phyloP scores from a whole-genome alignment of 257 asterid genomes.

The Ocimum tenuiflorum region DNA sequence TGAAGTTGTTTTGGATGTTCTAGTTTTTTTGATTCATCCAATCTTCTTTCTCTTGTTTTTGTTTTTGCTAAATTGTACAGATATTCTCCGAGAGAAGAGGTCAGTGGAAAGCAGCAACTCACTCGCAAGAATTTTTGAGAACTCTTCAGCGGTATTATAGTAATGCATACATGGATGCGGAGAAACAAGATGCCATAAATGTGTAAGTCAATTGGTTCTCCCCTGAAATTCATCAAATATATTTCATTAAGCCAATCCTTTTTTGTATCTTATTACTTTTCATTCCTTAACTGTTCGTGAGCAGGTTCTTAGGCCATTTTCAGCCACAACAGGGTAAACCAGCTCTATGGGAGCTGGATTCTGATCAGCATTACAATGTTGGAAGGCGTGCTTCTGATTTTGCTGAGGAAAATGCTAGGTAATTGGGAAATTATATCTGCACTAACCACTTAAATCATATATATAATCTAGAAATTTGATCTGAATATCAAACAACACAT shows the following conservation, averaged over 20 bases:
- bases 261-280: too few relatives aligned
- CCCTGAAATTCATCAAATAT: not conserved
- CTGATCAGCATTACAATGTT: conserved; percentile 68
- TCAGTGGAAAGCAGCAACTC: conserved; percentile 93
- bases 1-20: not conserved
- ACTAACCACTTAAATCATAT: not conserved
- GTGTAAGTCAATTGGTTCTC: conserved; percentile 47
- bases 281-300: conserved; percentile 17
- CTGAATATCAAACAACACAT: not conserved
- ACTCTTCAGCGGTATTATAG: conserved; percentile 77
- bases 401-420: conserved; percentile 54
- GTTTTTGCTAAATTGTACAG: conserved; percentile 33
- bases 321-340: conserved; percentile 84
- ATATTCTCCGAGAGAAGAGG: conserved; percentile 90
- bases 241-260: not conserved
- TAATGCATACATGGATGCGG: conserved; percentile 85
- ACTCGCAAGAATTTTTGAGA: conserved; percentile 75
- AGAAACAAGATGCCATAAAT: conserved; percentile 89
- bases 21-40: not conserved
- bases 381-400: conserved; percentile 54
- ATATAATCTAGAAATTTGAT: not conserved
- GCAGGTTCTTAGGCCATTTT: conserved; percentile 92
- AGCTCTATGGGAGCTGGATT: conserved; percentile 81
- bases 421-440: conserved; percentile 2
- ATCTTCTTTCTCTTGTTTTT: conserved; percentile 14